Conservation (phyloP, 2,329 filamentous ascomycete species). For the Sclerotinia borealis region DNA sequence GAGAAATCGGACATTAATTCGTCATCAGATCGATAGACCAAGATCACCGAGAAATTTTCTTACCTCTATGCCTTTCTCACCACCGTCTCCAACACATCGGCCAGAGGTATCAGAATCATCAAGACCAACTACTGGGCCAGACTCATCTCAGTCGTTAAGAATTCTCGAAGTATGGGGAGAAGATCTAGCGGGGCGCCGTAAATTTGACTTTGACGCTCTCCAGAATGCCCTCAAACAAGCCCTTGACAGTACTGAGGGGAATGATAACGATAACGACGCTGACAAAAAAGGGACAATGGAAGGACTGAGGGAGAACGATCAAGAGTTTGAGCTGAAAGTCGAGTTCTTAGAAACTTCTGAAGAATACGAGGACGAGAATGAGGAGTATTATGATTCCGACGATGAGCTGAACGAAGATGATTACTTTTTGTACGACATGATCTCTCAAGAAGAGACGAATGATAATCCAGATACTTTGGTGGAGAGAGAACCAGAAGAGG, state of each 20-base stretch:
- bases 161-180: background rate
- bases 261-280: rapidly evolving
- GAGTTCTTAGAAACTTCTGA: background rate
- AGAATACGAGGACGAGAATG: background rate
- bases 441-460: background rate
- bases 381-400: background rate
- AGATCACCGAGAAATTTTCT: background rate
- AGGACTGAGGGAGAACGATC: background rate
- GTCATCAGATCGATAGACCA: background rate
- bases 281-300: background rate
- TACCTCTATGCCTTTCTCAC: background rate
- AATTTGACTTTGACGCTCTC: background rate
- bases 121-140: background rate
- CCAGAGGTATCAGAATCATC: too few relatives aligned
- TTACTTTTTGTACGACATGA: background rate
- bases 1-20: background rate
- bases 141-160: background rate
- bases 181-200: background rate
- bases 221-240: background rate
- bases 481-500: background rate
- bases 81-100: background rate
- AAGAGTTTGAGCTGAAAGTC: background rate
- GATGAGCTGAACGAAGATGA: background rate
- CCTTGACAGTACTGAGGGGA: background rate
- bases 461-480: background rate